Conservation (phyloP, 1,139 yeast species). For the Yamadazyma conglobata region DNA sequence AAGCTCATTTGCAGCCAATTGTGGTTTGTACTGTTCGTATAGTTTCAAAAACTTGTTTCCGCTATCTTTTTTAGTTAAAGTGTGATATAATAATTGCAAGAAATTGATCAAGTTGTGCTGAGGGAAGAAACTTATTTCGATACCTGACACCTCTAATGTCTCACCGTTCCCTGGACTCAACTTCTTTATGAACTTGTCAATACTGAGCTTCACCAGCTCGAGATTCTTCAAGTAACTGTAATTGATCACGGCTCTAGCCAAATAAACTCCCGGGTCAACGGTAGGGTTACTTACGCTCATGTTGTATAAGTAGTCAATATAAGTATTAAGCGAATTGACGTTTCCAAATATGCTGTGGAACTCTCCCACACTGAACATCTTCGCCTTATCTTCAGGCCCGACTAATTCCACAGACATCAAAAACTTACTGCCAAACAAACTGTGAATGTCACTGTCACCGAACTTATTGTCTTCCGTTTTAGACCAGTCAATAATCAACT, state of each 20-base stretch:
- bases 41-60: slow-evolving; percentile 52
- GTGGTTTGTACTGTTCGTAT: slow-evolving; percentile 39
- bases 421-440: slow-evolving; percentile 68
- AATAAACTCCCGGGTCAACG: slow-evolving; percentile 48
- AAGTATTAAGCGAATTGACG: slow-evolving; percentile 50
- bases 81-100: slow-evolving; percentile 61
- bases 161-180: slow-evolving; percentile 17
- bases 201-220: slow-evolving; percentile 50
- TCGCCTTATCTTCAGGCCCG: slow-evolving; percentile 27
- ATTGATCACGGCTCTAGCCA: slow-evolving; percentile 64
- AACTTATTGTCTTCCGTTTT: slow-evolving; percentile 41
- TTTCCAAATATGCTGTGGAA: slow-evolving; percentile 69
- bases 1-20: slow-evolving; percentile 30
- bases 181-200: slow-evolving; percentile 31
- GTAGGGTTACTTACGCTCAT: slow-evolving; percentile 30
- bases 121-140: slow-evolving; percentile 20
- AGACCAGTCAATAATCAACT: slow-evolving; percentile 67
- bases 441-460: slow-evolving; percentile 77
- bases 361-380: slow-evolving; percentile 43
- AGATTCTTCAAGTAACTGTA: slow-evolving; percentile 64
- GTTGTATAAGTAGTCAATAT: slow-evolving; percentile 49
- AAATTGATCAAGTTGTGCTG: slow-evolving; percentile 53
- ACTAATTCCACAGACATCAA: slow-evolving; percentile 30
- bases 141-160: slow-evolving; percentile 14
- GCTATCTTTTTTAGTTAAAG: slow-evolving; percentile 56